Base-by-base conservation (phyloP, 805 yeast genomes). In the Cephaloascus albidus region DNA sequence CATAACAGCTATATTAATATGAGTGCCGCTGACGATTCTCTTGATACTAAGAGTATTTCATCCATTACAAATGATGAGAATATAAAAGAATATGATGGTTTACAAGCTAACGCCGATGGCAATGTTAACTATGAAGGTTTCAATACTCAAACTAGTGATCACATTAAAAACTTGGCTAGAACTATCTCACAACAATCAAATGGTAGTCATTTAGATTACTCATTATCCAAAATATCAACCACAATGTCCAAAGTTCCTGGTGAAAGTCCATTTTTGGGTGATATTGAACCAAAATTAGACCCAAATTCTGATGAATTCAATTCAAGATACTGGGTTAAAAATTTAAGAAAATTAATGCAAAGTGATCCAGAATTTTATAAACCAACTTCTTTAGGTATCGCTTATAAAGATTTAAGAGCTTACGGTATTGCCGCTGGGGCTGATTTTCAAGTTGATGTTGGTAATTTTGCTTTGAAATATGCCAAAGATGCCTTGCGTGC, bases 341-440 rank as follows among this genome's bases (percentile, higher is more conserved):
- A 35, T 16, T 30, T 38, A 20, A 34, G 36, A n/a, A 41, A 38
- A 33, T n/a, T 41, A 15, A 4, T 18, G 10, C 19, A 33, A 27
- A 17, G 28, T n/a, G 41, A 41, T 26, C 41, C 39, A 15, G 43
- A 38, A 18, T 41, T 37, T 36, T 40, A 35, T 33, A 41, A 38
- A 37, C 43, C 43, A 16, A 64, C 78, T 23, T 62, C 72, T 15
- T 59, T 81, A 46, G 83, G 85, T 18, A 57, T 81, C 42, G 74
- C 76, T 6, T 79, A 76, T 65, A 67, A 69, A 42, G 58, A 78
- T 49, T 60, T 81, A 49, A 54, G 81, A 42, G 84, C 82, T 3
- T 70, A 58, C 44, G 88, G 87, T 55, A 66, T 75, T 38, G 82
- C 86, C 3, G 66, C 78, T 3, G 86, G 78, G 54, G 70, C 82